Conservation (phyloP, 2,329 filamentous ascomycete genomes). For the Pseudocercospora musae region DNA sequence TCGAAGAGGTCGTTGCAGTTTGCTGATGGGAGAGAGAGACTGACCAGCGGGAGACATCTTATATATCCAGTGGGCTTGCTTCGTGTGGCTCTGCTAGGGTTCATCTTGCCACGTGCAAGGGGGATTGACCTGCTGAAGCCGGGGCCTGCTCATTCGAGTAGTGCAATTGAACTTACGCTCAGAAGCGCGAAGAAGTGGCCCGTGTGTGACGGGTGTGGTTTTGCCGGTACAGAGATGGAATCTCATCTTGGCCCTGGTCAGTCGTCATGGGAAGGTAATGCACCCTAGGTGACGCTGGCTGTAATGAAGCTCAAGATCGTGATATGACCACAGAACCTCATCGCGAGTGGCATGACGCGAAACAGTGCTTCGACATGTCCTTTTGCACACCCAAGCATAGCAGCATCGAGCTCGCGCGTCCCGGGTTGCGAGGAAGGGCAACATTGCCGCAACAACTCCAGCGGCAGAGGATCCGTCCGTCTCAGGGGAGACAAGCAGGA, state of each 20-base stretch:
- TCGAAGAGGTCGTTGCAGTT: slow-evolving; percentile 14
- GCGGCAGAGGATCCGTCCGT: background rate
- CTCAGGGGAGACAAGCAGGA: background rate
- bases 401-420: background rate
- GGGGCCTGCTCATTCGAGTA: slow-evolving; percentile 14
- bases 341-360: background rate
- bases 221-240: background rate
- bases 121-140: slow-evolving; percentile 10
- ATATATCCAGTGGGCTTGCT: slow-evolving; percentile 10
- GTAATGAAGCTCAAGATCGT: background rate
- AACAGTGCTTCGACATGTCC: background rate
- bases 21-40: slow-evolving; percentile 7
- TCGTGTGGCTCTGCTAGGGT: slow-evolving; percentile 5
- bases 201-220: slow-evolving; percentile 3
- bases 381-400: background rate
- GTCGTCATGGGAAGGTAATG: background rate
- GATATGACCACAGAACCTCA: background rate
- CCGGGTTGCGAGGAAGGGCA: background rate
- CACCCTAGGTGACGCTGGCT: background rate
- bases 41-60: slow-evolving; percentile 3
- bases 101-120: slow-evolving; percentile 9
- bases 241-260: background rate
- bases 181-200: background rate
- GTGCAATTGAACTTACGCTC: slow-evolving; percentile 15
- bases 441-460: background rate